These are phyloP conservation scores for Sporothrix variecibatus DNA, from an alignment of 2,329 filamentous ascomycete species.

Conservation along the genomic window DNA sequence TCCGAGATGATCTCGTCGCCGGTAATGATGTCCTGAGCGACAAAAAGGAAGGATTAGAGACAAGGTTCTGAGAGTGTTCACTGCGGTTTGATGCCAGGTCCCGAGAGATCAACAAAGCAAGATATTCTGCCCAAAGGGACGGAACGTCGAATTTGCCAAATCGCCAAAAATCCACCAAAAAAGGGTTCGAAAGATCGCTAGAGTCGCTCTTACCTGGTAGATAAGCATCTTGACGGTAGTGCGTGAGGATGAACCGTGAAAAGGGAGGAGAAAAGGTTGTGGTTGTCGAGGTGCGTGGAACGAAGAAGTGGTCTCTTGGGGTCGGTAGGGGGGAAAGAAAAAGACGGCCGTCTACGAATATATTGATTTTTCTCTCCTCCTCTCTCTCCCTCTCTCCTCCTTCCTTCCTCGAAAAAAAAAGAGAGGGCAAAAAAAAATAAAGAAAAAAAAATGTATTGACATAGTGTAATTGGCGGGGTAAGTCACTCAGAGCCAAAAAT, in stretches of 20 bases:
- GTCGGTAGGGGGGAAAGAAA: slow-evolving; percentile 26
- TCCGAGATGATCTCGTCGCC: slow-evolving; percentile 97
- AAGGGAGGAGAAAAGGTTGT: background rate
- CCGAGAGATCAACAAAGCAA: background rate
- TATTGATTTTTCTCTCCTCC: slow-evolving; percentile 20
- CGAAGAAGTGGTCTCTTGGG: background rate
- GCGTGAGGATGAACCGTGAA: slow-evolving; percentile 26
- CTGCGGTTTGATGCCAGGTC: background rate
- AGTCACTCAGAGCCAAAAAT: background rate
- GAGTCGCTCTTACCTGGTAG: slow-evolving; percentile 58
- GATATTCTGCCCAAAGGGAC: background rate
- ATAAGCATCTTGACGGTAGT: slow-evolving; percentile 68
- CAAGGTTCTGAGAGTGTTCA: background rate
- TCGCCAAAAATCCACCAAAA: background rate
- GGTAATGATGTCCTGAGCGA: slow-evolving; percentile 75
- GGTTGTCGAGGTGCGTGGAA: background rate
- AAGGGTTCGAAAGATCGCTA: background rate
- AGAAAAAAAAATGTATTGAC: slow-evolving; percentile 22
- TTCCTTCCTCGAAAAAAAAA: slow-evolving; percentile 22
- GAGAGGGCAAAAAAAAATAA: slow-evolving; percentile 28
- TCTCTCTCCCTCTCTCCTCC: background rate
- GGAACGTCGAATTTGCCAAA: background rate
- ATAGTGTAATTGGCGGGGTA: slow-evolving; percentile 23
- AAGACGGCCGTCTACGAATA: slow-evolving; percentile 5
- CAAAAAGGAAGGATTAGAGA: background rate